Evolutionary conservation across 2,329 filamentous ascomycete genomes (phyloP).

Genomic region (Cercospora canescens): DNA sequence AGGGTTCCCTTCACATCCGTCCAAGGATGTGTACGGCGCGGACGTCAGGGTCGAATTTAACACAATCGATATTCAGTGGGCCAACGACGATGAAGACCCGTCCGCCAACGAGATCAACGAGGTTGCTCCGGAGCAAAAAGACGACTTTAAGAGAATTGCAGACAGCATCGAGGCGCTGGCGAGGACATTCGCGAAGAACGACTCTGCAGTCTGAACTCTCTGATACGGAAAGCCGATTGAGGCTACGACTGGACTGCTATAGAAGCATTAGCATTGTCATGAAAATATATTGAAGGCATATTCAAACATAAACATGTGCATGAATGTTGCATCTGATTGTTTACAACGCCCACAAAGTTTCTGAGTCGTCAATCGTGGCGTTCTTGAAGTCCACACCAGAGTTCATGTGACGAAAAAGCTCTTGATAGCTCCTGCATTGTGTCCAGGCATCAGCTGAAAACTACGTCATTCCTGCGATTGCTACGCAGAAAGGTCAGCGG

Average conservation of each 20-base stretch:
- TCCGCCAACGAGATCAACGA: slow-evolving; percentile 35
- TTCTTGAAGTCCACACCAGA: neutral
- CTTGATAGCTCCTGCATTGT: neutral
- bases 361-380: neutral
- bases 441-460: neutral
- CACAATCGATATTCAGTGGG: slow-evolving; percentile 47
- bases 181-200: slow-evolving; percentile 44
- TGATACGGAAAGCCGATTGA: neutral
- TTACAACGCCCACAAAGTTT: neutral
- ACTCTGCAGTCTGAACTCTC: slow-evolving; percentile 30
- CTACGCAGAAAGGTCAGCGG: neutral
- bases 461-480: slow-evolving; percentile 8
- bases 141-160: slow-evolving; percentile 45
- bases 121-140: slow-evolving; percentile 43
- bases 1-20: slow-evolving; percentile 41
- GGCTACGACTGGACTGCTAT: slow-evolving; percentile 21
- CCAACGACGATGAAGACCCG: slow-evolving; percentile 41
- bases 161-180: slow-evolving; percentile 45
- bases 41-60: slow-evolving; percentile 43
- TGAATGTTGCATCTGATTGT: neutral
- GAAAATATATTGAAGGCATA: neutral
- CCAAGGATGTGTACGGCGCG: slow-evolving; percentile 42
- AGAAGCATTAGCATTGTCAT: slow-evolving; percentile 8
- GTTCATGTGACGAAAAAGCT: slow-evolving; percentile 6
- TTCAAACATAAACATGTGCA: no score